Percentiles rank a stretch among this genome's conserved stretches.
These are phyloP conservation scores for Blastobotrys chiropterorum DNA, from an alignment of 805 yeast species.

Conservation along the genomic window DNA sequence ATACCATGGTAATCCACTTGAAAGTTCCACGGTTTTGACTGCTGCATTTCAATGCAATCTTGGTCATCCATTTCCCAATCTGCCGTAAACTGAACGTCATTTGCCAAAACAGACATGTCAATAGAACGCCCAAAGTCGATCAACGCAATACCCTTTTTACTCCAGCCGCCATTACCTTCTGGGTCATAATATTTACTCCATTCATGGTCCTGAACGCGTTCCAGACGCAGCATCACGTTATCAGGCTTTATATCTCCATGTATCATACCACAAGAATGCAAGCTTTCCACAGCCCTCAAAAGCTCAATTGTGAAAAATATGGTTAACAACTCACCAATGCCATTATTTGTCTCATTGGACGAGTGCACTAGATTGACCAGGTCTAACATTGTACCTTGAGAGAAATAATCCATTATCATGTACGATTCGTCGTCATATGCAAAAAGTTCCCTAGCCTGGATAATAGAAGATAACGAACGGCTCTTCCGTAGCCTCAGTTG, in stretches of 20 bases:
- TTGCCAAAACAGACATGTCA: constrained; percentile 54
- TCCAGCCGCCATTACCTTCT: constrained; percentile 42
- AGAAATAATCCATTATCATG: constrained; percentile 53
- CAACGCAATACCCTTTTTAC: constrained; percentile 47
- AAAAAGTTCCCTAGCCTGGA: constrained; percentile 48
- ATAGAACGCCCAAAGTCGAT: constrained; percentile 82
- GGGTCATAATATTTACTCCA: constrained; percentile 26
- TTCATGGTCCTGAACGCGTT: constrained; percentile 21
- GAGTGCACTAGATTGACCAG: constrained; percentile 41
- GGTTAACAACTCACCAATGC: constrained; percentile 53
- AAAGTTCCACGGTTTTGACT: constrained; percentile 59
- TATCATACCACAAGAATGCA: constrained; percentile 63
- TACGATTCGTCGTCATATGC: constrained; percentile 62
- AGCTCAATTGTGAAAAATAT: constrained; percentile 62
- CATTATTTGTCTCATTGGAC: constrained; percentile 18
- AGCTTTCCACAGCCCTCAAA: constrained; percentile 46
- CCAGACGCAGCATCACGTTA: constrained; percentile 69
- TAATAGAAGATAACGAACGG: constrained; percentile 35
- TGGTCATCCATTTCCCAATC: constrained; percentile 57
- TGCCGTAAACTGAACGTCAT: constrained; percentile 48
- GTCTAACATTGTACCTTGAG: constrained; percentile 71
- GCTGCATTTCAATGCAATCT: constrained; percentile 67
- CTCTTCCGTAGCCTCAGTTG: constrained; percentile 32
- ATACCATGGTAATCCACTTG: constrained; percentile 81
- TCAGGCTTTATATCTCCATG: constrained; percentile 88